Conservation (phyloP, 176 grass and related monocot species). For the bread wheat (Triticum aestivum) region DNA sequence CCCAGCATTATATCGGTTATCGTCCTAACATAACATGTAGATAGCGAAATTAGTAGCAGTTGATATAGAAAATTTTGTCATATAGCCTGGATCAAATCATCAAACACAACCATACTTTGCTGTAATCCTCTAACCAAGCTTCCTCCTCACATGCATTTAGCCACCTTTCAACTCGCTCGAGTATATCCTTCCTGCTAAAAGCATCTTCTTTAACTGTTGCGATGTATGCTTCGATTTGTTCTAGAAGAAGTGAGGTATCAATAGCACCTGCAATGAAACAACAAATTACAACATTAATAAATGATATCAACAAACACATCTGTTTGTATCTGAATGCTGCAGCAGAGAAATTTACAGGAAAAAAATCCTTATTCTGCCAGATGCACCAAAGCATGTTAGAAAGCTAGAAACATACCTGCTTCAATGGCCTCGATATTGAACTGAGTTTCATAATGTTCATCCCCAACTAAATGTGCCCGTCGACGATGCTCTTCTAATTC, state of each 20-base stretch:
- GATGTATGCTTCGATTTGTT: slow-evolving; percentile 65
- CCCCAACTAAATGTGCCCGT: slow-evolving; percentile 48
- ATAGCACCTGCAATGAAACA: slow-evolving; percentile 55
- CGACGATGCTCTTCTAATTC: slow-evolving; percentile 66
- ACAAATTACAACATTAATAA: slow-evolving; percentile 11
- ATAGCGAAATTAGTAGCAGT: slow-evolving; percentile 12
- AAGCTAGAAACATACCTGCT: slow-evolving; percentile 33
- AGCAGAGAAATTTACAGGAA: not conserved
- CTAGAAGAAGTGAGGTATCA: slow-evolving; percentile 60
- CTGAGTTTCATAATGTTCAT: slow-evolving; percentile 38
- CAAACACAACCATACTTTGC: slow-evolving; percentile 41
- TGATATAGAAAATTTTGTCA: not conserved
- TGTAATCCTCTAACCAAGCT: slow-evolving; percentile 83
- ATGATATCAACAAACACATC: not conserved
- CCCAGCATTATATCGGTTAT: slow-evolving; percentile 75
- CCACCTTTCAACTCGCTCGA: slow-evolving; percentile 78
- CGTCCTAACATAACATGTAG: slow-evolving; percentile 48
- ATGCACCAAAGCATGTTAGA: not conserved
- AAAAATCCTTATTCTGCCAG: not conserved
- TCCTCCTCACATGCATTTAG: slow-evolving; percentile 63
- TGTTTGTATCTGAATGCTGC: not conserved
- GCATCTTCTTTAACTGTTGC: slow-evolving; percentile 69
- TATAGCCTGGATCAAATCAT: slow-evolving; percentile 1
- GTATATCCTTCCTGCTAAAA: slow-evolving; percentile 75
- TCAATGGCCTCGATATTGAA: slow-evolving; percentile 63